Base-by-base conservation (phyloP, 2,329 filamentous ascomycete species). In the Trichoderma asperellum region DNA sequence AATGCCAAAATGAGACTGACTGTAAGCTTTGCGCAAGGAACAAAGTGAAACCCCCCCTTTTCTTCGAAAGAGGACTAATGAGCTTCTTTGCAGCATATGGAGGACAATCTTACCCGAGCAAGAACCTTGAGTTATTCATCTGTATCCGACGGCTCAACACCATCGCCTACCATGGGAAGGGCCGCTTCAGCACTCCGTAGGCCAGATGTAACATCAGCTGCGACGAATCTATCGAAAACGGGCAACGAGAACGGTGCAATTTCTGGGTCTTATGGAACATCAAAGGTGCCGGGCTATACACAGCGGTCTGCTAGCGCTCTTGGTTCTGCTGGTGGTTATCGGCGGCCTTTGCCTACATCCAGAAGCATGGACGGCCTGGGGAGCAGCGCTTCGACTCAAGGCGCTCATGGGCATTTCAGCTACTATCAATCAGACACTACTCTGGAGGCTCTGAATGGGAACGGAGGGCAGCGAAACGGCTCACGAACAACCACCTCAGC, bases 1-100 rank as follows among this genome's bases (percentile, higher is more conserved):
- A 97, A 97, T 80, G 95, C 95, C 37, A 97, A 97, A 82, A 91
- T 89, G 78, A 87, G 94, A 74, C 84, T 98, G 71, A 96, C 92
- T 77, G 93, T 96, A 85, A 79, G 92, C 53, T 53, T 53, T 35
- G 47, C 43, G 56, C 61, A 18, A 43, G 5, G n/a, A 24, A 59
- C 8, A 27, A 35, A 49, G 14, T 32, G 40, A 55, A 3, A 12
- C 24, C 24, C 24, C 24, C 24, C 24, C 24, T 24, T 24, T 24
- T 24, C 24, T 24, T 43, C 18, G 37, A 18, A 43, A 43, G 14
- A 6, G 21, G 11, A 68, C 67, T 70, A 59, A 70, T 18, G 27
- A 35, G 12, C 24, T 29, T 35, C 27, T 63, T 35, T 47, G 67
- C 61, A 96, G 93, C 92, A 92, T 37, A 97, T 97, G 94, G 95